A percentile compares a stretch with the other conserved stretches of the same genome.
Evolutionary conservation across 768 basidiomycete species (phyloP).

Genomic region (Rhodotorula kratochvilovae): DNA sequence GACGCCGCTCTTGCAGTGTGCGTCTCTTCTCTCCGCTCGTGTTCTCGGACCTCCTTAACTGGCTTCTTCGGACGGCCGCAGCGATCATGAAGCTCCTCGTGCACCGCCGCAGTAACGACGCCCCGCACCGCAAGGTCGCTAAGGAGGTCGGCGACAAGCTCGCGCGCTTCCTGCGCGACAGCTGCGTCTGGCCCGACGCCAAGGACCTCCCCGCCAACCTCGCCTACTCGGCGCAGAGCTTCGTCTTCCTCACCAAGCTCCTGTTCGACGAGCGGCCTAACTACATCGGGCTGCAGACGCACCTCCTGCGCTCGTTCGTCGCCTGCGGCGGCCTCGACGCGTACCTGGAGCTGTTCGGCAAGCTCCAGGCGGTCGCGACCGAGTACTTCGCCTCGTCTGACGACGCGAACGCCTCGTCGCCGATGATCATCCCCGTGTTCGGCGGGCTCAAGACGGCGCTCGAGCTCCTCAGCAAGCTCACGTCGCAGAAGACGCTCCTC

Average conservation of each 20-base stretch:
- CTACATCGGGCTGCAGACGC: conserved; percentile 71
- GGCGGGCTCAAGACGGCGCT: conserved; percentile 71
- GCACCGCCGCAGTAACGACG: conserved; percentile 71
- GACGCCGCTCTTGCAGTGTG: conserved; percentile 78
- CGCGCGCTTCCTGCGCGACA: conserved; percentile 67
- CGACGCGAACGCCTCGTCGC: conserved; percentile 57
- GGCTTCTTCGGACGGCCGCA: conserved; percentile 42
- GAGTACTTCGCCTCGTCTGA: conserved; percentile 51
- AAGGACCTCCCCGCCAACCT: conserved; percentile 53
- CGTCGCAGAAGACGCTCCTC: conserved; percentile 72
- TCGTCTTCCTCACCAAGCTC: conserved; percentile 55
- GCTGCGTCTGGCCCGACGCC: conserved; percentile 46
- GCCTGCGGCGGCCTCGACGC: conserved; percentile 66
- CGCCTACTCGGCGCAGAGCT: conserved; percentile 58
- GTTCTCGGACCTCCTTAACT: too few species aligned
- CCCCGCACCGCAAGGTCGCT: conserved; percentile 44
- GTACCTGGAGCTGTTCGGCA: conserved; percentile 58
- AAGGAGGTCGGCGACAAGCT: conserved; percentile 63
- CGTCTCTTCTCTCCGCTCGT: not conserved
- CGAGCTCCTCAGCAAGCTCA: conserved; percentile 67
- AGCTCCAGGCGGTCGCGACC: conserved; percentile 60
- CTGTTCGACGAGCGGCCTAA: conserved; percentile 69
- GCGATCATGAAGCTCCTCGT: conserved; percentile 75
- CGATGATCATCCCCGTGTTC: conserved; percentile 65
- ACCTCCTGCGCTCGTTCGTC: conserved; percentile 70